Percentiles rank a stretch among this genome's conserved stretches.
Conservation (phyloP, 345 rosid genomes). For the Triadica sebifera region DNA sequence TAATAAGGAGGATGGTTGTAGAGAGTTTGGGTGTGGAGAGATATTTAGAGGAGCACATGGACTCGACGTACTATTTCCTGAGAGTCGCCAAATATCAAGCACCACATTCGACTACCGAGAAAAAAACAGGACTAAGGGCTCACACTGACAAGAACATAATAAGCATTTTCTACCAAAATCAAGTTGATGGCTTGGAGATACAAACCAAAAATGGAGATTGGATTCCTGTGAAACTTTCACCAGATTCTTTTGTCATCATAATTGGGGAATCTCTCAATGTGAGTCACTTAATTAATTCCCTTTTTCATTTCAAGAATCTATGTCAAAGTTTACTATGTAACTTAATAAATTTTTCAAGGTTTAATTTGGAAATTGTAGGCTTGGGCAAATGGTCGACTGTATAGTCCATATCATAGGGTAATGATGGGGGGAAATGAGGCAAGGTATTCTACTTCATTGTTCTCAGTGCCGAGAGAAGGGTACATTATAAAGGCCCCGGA, state of each 20-base stretch:
- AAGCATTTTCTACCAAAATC: slow-evolving; percentile 29
- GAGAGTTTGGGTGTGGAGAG: slow-evolving; percentile 22
- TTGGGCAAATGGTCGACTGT: slow-evolving; percentile 40
- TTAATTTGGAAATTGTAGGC: slow-evolving; percentile 21
- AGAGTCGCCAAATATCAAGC: slow-evolving; percentile 24
- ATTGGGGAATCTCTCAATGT: slow-evolving; percentile 14
- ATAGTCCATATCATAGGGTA: slow-evolving; percentile 35
- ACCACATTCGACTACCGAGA: slow-evolving; percentile 16
- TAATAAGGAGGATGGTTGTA: slow-evolving; percentile 23
- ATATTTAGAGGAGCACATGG: slow-evolving; percentile 24
- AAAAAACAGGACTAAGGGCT: neutral
- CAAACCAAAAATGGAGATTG: slow-evolving; percentile 31
- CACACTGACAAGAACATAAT: slow-evolving; percentile 31
- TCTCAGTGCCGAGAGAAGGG: slow-evolving; percentile 18
- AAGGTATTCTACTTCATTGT: slow-evolving; percentile 37
- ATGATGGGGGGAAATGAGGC: slow-evolving; percentile 38
- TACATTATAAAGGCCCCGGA: slow-evolving; percentile 2
- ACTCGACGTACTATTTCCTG: slow-evolving; percentile 4
- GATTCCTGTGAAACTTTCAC: slow-evolving; percentile 12
- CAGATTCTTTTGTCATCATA: neutral
- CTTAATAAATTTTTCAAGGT: neutral
- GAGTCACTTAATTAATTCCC: neutral
- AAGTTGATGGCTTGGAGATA: slow-evolving; percentile 34
- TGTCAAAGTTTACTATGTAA: too few relatives aligned
- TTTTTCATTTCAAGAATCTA: slow-evolving; percentile 10